Evolutionary conservation across 306 rosid genomes (phyloP), one percentile per base, ranked within the genome.

Genomic region (Mimosa bimucronata): DNA sequence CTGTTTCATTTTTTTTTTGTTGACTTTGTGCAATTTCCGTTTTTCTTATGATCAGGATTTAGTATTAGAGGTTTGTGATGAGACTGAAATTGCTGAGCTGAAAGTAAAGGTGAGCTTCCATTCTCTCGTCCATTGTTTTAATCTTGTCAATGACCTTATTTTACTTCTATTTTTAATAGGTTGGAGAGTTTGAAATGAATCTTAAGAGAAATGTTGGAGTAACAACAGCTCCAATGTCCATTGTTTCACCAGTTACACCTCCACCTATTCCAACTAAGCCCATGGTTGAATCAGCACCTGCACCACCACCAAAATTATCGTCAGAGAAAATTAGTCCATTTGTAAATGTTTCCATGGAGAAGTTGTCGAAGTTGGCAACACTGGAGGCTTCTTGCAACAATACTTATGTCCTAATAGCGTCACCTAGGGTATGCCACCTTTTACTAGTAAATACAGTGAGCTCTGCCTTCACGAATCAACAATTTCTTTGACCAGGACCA

Each of bases 101-200:
- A 91, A 96, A 88, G 83, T 96, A 78, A 96, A 96, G 97, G 99
- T 93, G 82, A 87, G 61, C 21, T 83, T 89, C 88, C 55, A 57
- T 37, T 73, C 74, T 81, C 83, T 81, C 73, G 23, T 57, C 53
- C n/a, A 6, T 50, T 45, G 68, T 66, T 83, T 34, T 71, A 72
- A 44, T 85, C 71, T 74, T 57, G 58, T 57, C 46, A 57, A 75
- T 70, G 48, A 61, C 77, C 79, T 75, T 77, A 52, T 58, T 50
- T 81, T 41, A 44, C 70, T 23, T 53, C 55, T 77, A 62, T 64
- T 86, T n/a, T 76, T 80, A 55, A 79, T 79, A 96, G 99, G 87
- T 96, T 81, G 99, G 99, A 78, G 98, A 91, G 79, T 95, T 95
- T 83, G 97, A 95, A 86, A 91, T 95, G 99, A 95, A 93, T 85